Evolutionary conservation across 768 basidiomycete genomes (phyloP), one percentile per base, ranked within the genome.

Genomic region (Macrolepiota fuliginosa): DNA sequence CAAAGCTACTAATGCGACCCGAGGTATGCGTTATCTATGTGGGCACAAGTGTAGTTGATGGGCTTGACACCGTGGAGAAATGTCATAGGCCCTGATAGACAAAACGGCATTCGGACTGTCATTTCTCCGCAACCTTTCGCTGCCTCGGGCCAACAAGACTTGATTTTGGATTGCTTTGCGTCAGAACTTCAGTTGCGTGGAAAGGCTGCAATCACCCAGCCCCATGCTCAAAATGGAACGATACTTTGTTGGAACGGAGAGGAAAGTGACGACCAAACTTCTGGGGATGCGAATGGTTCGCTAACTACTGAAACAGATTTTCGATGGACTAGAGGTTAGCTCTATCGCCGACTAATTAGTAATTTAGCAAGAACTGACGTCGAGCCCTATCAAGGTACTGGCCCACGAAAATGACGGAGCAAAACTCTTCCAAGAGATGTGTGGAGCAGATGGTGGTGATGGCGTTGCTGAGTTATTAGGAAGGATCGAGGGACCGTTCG

Each of bases 171-270:
- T 17, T 87, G 92, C 62, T 90, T 85, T 69, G 86, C 85, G 1
- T 92, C 92, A 0, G 91, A 94, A 68, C 80, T 96, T 56, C 81
- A 83, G 58, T 73, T 96, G 54, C 79, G 94, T 63, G 94, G 94
- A 1, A 66, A 69, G 9, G 66, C 73, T 10, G 77, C 78, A 0
- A 72, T 92, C 15, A 71, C 79, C 2, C 94, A 96, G 70, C 94
- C 94, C 27, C 91, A 94, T 69, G 67, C 73, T 13, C 64, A 72
- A 36, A 77, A 76, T 13, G 85, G 82, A 6, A 80, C 88, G 68
- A 69, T 91, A 2, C 72, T 95, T 27, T 93, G 91, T 68, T 95
- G 90, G 90, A 94, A 93, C 68, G 93, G 94, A 63, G 91, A 95
- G 78, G 91, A 88, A 59, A 35, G 61, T 65, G 27, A 22, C 15